Evolutionary conservation across 345 rosid species (phyloP), one percentile per base, ranked within the genome.

Genomic region (Nasturtium officinale): DNA sequence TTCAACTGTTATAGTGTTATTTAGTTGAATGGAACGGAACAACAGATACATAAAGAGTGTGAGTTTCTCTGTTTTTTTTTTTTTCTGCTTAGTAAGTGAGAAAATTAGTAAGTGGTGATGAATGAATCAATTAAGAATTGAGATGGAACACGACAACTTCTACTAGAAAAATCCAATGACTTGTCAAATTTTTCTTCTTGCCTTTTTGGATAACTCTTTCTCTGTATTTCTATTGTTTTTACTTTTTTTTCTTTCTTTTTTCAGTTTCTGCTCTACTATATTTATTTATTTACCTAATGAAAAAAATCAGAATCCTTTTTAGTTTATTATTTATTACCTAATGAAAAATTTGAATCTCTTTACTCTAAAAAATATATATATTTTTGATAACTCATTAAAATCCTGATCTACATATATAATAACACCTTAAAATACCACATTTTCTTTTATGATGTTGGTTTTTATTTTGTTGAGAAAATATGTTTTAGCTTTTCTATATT

Each of bases 21-120:
- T n/a, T n/a, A n/a, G 65, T 47, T 69, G 65, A 65, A 26, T 37
- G 72, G 57, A 50, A 65, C 25, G 25, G 72, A 74, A 26, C 65
- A 56, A 56, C 56, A 48, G 7, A 64, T 57, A 56, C n/a, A n/a
- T 65, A 47, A 45, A 56, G 72, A 65, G 43, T 7, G 40, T 46
- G 38, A 73, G 45, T 40, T 67, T 67, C 51, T 50, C 63, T 75
- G 73, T 74, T 47, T 1, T 38, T 9, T 16, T 10, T 13, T 25
- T 42, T 61, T 38, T n/a, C 12, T 29, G 38, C 30, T 61, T 60
- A 53, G 55, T 45, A 32, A 37, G 32, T 65, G 78, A 35, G 72
- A 20, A 30, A 63, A 33, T 28, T 33, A 67, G 59, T 10, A 67
- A n/a, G 78, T 75, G 73, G 78, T 67, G 53, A 43, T 30, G 30